Evolutionary conservation across 2,329 filamentous ascomycete species (phyloP).

Genomic region (Fusarium coffeatum): DNA sequence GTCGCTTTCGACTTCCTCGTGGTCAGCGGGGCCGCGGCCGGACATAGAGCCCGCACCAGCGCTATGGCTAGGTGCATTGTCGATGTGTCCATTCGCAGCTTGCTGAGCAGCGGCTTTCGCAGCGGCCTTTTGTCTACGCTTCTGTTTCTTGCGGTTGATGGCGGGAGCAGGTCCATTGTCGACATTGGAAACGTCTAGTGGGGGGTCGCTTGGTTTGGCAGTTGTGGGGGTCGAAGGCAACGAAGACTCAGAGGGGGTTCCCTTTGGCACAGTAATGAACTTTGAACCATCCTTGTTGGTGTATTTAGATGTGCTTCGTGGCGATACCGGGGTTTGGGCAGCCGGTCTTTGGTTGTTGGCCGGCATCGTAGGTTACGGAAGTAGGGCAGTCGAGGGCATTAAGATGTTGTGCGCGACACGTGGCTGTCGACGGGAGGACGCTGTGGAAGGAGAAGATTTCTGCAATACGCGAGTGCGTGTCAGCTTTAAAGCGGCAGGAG

Average conservation of each 20-base stretch:
- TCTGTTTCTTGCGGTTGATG: conserved; percentile 95
- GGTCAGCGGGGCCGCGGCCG: conserved; percentile 51
- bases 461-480: conserved; percentile 37
- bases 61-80: conserved; percentile 44
- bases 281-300: conserved; percentile 77
- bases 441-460: conserved; percentile 21
- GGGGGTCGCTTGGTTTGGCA: conserved; percentile 52
- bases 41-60: conserved; percentile 39
- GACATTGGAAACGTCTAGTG: conserved; percentile 41
- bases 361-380: conserved; percentile 60
- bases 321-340: conserved; percentile 62
- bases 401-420: conserved; percentile 51
- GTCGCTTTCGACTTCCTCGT: conserved; percentile 67
- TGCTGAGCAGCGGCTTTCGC: conserved; percentile 68
- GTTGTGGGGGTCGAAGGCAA: conserved; percentile 64
- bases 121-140: conserved; percentile 87
- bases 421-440: conserved; percentile 44
- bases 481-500: conserved; percentile 35
- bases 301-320: conserved; percentile 69
- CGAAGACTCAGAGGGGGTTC: conserved; percentile 63
- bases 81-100: conserved; percentile 56
- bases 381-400: conserved; percentile 54
- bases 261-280: conserved; percentile 73
- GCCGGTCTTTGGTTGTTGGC: conserved; percentile 65
- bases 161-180: conserved; percentile 55